A percentile compares a stretch with the other conserved stretches of the same genome.
Conservation (phyloP, 208 protist genomes). For the Crithidia mellificae region DNA sequence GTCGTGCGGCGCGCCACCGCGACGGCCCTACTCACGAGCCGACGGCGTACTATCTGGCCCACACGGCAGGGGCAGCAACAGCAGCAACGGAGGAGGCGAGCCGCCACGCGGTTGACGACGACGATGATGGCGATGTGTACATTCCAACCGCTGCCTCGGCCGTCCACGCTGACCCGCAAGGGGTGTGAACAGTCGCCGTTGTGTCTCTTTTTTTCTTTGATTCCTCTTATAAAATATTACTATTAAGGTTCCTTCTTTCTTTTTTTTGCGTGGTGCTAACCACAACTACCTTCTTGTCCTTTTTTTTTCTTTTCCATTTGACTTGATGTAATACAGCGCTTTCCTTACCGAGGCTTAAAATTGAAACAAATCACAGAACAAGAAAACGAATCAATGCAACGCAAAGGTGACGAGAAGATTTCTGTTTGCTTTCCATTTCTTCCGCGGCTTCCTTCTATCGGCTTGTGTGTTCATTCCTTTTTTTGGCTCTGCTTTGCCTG, state of each 20-base stretch:
- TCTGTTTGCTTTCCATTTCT: too few species aligned
- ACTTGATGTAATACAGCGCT: not conserved
- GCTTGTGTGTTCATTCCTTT: too few species aligned
- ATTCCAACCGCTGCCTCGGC: constrained; percentile 19
- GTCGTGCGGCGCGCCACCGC: constrained; percentile 22
- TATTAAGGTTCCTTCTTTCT: too few species aligned
- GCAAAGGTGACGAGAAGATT: too few species aligned
- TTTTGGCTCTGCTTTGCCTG: too few species aligned
- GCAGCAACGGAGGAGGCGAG: not conserved
- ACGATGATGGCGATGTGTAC: constrained; percentile 24
- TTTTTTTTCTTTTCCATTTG: not conserved
- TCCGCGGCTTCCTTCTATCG: too few species aligned
- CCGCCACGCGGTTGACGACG: constrained; percentile 13
- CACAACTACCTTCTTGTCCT: not conserved
- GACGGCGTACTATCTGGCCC: constrained; percentile 23
- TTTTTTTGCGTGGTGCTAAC: not conserved
- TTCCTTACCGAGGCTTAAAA: too few species aligned
- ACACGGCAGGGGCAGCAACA: not conserved
- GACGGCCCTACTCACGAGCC: constrained; percentile 14
- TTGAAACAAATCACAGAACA: too few species aligned
- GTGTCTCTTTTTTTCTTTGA: not conserved
- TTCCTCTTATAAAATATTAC: not conserved
- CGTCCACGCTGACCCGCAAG: constrained; percentile 9
- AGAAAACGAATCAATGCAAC: too few species aligned
- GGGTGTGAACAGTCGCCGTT: not conserved